Base-by-base conservation (phyloP, 176 grass and related monocot species). In the Zoysia japonica region DNA sequence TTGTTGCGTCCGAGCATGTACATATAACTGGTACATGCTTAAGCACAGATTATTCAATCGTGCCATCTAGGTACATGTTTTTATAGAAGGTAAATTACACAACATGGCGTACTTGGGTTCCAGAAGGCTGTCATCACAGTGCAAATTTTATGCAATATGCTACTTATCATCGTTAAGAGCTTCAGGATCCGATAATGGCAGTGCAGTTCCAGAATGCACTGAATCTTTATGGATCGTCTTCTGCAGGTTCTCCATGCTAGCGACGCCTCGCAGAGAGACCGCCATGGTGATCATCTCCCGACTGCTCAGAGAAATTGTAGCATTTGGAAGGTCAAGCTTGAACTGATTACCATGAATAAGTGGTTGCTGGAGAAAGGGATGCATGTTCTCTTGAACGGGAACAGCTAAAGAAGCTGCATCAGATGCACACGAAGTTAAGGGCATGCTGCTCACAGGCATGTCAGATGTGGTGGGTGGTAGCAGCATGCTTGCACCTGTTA, bases 201-300 rank as follows among this genome's bases (percentile, higher is more conserved):
- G 43, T 14, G 76, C 62, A 45, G 19, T 68, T 14, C 71, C 78
- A 3, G 67, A 74, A 16, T 83, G 61, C 7, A 64, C 35, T 15
- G 62, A 59, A 62, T 80, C 89, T 65, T 69, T 73, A 80, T 52
- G 59, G 63, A 93, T 91, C 60, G 74, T 90, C 64, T 87, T 86
- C 82, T 94, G 94, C 36, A 94, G 77, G 59, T 53, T 72, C 85
- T 93, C 94, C 73, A 92, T 76, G 89, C 89, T 94, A 19, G 76
- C 68, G 0, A 90, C 80, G 3, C 82, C 80, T 45, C 5, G 71
- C 76, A 93, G 3, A 6, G 89, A 54, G 15, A 7, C 14, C 12
- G 52, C 59, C 41, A 46, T 74, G 6, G 43, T n/a, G 11, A 11
- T 6, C 42, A 47, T 89, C 64, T 81, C 86, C 11, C 16, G 39